phyloP scores from a whole-genome alignment of 352 stramenopile species.

The Phytophthora aleatoria region DNA sequence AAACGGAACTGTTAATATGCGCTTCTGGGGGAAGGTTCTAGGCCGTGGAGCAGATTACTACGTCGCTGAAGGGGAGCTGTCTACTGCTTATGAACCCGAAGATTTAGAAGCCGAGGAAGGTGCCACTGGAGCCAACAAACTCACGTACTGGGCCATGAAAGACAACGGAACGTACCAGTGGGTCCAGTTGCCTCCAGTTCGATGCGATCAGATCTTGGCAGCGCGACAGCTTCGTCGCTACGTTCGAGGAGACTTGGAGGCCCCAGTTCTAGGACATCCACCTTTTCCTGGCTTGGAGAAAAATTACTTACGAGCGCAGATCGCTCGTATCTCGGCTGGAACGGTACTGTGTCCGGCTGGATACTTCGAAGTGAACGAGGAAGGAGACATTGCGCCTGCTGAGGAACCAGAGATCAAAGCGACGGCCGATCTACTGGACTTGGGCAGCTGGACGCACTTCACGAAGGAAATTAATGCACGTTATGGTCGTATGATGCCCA shows the following conservation, averaged over 20 bases:
- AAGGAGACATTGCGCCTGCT: conserved; percentile 69
- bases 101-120: conserved; percentile 77
- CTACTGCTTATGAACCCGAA: conserved; percentile 53
- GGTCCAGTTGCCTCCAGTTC: conserved; percentile 81
- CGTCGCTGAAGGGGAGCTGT: conserved; percentile 80
- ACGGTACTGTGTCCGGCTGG: conserved; percentile 85
- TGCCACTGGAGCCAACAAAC: conserved; percentile 78
- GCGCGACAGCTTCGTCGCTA: conserved; percentile 81
- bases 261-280: conserved; percentile 76
- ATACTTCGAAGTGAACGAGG: conserved; percentile 82
- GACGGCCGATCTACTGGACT: conserved; percentile 68
- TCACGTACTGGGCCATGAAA: conserved; percentile 91
- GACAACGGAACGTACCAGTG: conserved; percentile 83
- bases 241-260: conserved; percentile 84
- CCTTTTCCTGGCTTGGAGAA: conserved; percentile 89
- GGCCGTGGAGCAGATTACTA: conserved; percentile 81
- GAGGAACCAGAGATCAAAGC: conserved; percentile 79
- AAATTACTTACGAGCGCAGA: conserved; percentile 88
- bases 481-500: conserved; percentile 72
- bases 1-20: conserved; percentile 66
- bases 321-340: conserved; percentile 86
- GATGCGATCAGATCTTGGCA: conserved; percentile 74
- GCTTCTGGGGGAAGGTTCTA: conserved; percentile 90
- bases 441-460: conserved; percentile 89
- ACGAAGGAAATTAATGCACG: conserved; percentile 86